Base-by-base conservation (phyloP, 2,329 filamentous ascomycete species). In the Trichoderma guizhouense region DNA sequence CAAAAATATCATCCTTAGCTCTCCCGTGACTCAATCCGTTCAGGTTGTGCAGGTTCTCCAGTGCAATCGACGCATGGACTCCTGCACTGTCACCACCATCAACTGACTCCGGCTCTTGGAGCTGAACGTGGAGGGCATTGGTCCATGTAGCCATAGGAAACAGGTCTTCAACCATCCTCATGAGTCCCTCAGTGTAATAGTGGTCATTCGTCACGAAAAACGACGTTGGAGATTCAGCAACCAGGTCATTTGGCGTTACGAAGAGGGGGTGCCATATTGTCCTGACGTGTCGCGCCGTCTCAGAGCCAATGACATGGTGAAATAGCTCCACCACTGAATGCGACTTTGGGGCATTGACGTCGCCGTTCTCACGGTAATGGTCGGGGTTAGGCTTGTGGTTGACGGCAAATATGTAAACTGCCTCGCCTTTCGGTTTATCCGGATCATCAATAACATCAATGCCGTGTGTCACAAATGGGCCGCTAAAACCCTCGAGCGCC, bases 141-240 rank as follows among this genome's bases (percentile, higher is more conserved):
- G 87, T 84, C 87, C 88, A 90, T 24, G 79, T 82, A 0, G 83
- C 79, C 0, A 76, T 74, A 0, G 77, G 78, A 34, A 82, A 79
- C 0, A 86, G 0, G 39, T 86, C 83, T 74, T 91, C 89, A 0
- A 89, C 1, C 0, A 76, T 9, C 2, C 88, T 83, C 78, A 84
- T 76, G 0, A 77, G 6, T 0, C 88, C 88, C 1, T 86, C 82
- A 0, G 81, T 83, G 76, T 90, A 84, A 74, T 79, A 79, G 69
- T 90, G 88, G 73, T 91, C 89, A 73, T 91, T 91, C 0, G 88
- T 90, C 7, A 90, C 85, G 64, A 87, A 86, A 76, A 91, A 84
- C 0, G 84, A 84, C 14, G 75, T 80, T 0, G 85, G 83, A 0
- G 81, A 85, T 5, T 79, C 75, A 2, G 84, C 87, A 7, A 86